Percentiles rank a stretch among this genome's conserved stretches.
These are phyloP conservation scores for Aspergillus puulaauensis DNA, from an alignment of 2,329 filamentous ascomycete species.

Conservation along the genomic window DNA sequence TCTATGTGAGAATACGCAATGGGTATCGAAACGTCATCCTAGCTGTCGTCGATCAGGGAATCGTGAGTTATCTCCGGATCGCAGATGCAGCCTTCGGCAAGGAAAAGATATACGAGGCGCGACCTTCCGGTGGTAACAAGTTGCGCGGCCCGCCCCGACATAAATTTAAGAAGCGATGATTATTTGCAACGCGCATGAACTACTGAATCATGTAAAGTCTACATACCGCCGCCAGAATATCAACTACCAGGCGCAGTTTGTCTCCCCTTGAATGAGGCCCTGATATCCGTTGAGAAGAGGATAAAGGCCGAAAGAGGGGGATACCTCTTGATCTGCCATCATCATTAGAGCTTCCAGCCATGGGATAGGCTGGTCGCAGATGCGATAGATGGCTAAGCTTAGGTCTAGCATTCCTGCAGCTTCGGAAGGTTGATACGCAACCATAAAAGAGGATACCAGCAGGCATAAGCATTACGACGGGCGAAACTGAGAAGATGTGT, in stretches of 20 bases:
- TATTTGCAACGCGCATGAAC: not conserved
- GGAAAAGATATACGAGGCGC: constrained; percentile 66
- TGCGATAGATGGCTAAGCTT: constrained; percentile 33
- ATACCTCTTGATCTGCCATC: constrained; percentile 42
- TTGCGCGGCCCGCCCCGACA: constrained; percentile 26
- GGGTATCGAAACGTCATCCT: constrained; percentile 81
- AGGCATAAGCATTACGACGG: not conserved
- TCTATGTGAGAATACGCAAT: constrained; percentile 79
- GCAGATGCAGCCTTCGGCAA: constrained; percentile 76
- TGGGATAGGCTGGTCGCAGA: constrained; percentile 33
- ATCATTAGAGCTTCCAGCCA: constrained; percentile 49
- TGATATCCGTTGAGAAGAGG: constrained; percentile 20
- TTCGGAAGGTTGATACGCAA: not conserved
- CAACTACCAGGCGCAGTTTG: constrained; percentile 14
- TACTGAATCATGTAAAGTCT: not conserved
- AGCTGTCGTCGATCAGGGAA: constrained; percentile 83
- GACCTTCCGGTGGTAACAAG: constrained; percentile 30
- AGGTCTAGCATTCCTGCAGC: not conserved
- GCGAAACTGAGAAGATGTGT: not conserved
- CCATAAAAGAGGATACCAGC: not conserved
- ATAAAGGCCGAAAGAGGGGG: constrained; percentile 25
- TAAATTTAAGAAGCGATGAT: constrained; percentile 34
- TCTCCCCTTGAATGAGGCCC: constrained; percentile 31
- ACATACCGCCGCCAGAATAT: not conserved
- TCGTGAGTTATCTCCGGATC: constrained; percentile 83